Base-by-base conservation (phyloP, 306 rosid species). In the Rosa multiflora region DNA sequence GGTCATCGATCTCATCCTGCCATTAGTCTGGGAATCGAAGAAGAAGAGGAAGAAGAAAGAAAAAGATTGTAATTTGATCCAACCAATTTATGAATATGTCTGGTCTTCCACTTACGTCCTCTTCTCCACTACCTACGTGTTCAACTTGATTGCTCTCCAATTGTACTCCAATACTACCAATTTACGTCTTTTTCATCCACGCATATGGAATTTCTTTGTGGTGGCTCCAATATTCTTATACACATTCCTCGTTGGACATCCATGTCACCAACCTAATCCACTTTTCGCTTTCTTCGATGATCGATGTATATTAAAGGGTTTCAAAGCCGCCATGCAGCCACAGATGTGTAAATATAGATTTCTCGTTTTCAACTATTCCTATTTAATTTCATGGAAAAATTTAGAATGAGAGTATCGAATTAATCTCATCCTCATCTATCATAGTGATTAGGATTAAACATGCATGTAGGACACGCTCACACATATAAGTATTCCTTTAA, bases 261-360 rank as follows among this genome's bases (percentile, higher is more conserved):
- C 88, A 79, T 79, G 89, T 90, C 97, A 81, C 79, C 85, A 72
- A 72, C 86, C 83, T 70, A 72, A 90, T 88, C 93, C 91, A 43
- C 15, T 79, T 52, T 59, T 81, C 79, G 84, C 76, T 78, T 64
- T 21, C 23, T 18, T 69, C 21, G 39, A n/a, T 17, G 1, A 46
- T 73, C 64, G 12, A 32, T 37, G 43, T 10, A 51, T 53, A 51
- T 53, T 73, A 8, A 18, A 14, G 4, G 1, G 11, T 35, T 29
- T 66, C 70, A 66, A 67, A 67, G n/a, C 12, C 14, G 48, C 15
- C 48, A 39, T 67, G 48, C 71, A 63, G 10, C 18, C 23, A 10
- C 67, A 59, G 21, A 21, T 23, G 21, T 9, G 21, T 52, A 17
- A 15, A 15, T 52, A 5, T 32, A 32, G 2, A 32, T 14, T 49